Evolutionary conservation across 768 basidiomycete genomes (phyloP).

Genomic region (Leucocoprinus sp.): DNA sequence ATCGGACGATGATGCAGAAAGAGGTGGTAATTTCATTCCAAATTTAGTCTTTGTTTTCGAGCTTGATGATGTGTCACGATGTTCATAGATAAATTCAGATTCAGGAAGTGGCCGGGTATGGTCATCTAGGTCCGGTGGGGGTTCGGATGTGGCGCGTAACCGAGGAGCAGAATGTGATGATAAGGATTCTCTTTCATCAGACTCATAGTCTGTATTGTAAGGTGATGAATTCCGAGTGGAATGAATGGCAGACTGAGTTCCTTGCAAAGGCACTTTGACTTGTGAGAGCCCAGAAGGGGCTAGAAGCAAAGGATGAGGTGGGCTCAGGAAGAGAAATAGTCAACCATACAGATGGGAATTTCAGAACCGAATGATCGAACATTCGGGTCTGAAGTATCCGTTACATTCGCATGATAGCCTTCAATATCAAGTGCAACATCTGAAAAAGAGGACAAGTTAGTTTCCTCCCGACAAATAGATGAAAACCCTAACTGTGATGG

Average conservation of each 20-base stretch:
- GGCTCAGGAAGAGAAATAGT: neutral
- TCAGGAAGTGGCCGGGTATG: slow-evolving; percentile 11
- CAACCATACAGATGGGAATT: slow-evolving; percentile 14
- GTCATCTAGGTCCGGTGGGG: slow-evolving; percentile 41
- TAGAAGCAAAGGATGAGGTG: neutral
- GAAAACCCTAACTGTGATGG: slow-evolving; percentile 35
- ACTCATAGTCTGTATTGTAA: slow-evolving; percentile 15
- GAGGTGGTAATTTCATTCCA: slow-evolving; percentile 3
- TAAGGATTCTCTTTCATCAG: slow-evolving; percentile 14
- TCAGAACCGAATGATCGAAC: slow-evolving; percentile 23
- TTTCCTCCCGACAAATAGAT: neutral
- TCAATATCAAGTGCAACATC: slow-evolving; percentile 77
- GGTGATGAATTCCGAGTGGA: slow-evolving; percentile 14
- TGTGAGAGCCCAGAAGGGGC: slow-evolving; percentile 2
- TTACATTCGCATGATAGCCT: slow-evolving; percentile 61
- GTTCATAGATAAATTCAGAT: slow-evolving; percentile 1
- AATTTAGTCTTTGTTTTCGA: neutral
- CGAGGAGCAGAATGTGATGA: slow-evolving; percentile 22
- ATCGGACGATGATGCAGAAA: slow-evolving; percentile 15
- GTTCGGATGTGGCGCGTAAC: slow-evolving; percentile 53
- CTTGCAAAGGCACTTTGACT: slow-evolving; percentile 12
- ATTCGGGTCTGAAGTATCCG: slow-evolving; percentile 34
- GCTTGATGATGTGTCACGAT: neutral
- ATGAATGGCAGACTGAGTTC: slow-evolving; percentile 16
- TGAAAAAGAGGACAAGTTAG: slow-evolving; percentile 19